phyloP scores from a whole-genome alignment of 2,329 filamentous ascomycete genomes.

The Microsporum canis region DNA sequence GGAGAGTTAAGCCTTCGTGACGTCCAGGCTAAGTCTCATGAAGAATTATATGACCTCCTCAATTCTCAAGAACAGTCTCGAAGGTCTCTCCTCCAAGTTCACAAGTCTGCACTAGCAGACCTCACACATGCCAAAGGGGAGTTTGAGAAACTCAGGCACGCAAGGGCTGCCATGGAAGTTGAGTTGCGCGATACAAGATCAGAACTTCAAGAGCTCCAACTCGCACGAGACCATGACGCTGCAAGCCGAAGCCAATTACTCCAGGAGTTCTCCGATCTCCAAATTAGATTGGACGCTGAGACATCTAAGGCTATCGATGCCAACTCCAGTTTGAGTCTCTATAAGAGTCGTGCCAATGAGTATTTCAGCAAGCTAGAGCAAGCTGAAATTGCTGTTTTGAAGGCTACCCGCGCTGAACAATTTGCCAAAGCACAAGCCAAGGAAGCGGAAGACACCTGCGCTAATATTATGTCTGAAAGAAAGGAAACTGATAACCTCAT shows the following conservation, averaged over 20 bases:
- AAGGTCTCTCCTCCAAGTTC: constrained; percentile 65
- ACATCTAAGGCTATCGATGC: constrained; percentile 75
- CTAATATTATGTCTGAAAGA: constrained; percentile 79
- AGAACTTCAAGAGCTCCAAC: constrained; percentile 68
- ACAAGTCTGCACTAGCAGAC: constrained; percentile 76
- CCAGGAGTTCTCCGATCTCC: constrained; percentile 84
- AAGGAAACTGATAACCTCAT: constrained; percentile 79
- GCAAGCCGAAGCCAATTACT: constrained; percentile 79
- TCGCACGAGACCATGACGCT: constrained; percentile 73
- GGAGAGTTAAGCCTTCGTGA: constrained; percentile 84
- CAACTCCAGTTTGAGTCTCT: constrained; percentile 69
- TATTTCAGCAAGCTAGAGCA: constrained; percentile 97
- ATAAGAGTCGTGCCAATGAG: constrained; percentile 86
- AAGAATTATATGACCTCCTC: constrained; percentile 84
- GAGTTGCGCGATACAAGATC: constrained; percentile 75
- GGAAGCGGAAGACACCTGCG: constrained; percentile 85
- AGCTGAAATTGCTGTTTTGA: constrained; percentile 88
- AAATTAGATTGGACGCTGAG: constrained; percentile 85
- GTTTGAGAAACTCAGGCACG: constrained; percentile 76
- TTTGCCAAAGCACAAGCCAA: constrained; percentile 83
- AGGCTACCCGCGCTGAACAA: constrained; percentile 81
- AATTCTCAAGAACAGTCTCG: constrained; percentile 88
- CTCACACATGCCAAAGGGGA: constrained; percentile 76
- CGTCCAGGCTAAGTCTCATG: constrained; percentile 83
- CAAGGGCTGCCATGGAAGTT: constrained; percentile 67